Evolutionary conservation across 2,329 filamentous ascomycete genomes (phyloP).

Genomic region (Mollisiaceae sp.): DNA sequence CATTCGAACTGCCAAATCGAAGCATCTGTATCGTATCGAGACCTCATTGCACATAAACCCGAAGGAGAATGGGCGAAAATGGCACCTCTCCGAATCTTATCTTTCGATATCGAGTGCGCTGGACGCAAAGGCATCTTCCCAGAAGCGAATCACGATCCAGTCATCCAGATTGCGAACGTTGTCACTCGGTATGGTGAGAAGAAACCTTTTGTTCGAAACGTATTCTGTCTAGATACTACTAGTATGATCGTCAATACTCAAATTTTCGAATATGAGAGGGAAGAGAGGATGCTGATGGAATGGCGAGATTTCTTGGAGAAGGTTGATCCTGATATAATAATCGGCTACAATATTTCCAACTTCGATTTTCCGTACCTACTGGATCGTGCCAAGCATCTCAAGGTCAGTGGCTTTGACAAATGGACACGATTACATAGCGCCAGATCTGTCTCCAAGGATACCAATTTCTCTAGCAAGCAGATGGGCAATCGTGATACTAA

Average conservation of each 20-base stretch:
- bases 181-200: constrained; percentile 94
- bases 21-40: constrained; percentile 79
- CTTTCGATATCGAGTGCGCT: constrained; percentile 98
- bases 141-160: constrained; percentile 86
- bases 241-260: constrained; percentile 95
- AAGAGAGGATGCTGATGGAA: constrained; percentile 87
- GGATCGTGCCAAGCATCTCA: constrained; percentile 84
- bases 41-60: constrained; percentile 85
- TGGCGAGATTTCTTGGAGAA: constrained; percentile 91
- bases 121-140: constrained; percentile 97
- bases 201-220: constrained; percentile 94
- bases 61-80: constrained; percentile 98
- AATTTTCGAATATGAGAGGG: constrained; percentile 79
- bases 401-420: constrained; percentile 79
- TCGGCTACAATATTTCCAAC: constrained; percentile 98
- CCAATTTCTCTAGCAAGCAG: constrained; percentile 96
- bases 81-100: constrained; percentile 89
- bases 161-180: constrained; percentile 97
- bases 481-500: constrained; percentile 97
- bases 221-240: constrained; percentile 92
- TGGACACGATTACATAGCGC: constrained; percentile 81
- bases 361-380: constrained; percentile 98
- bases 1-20: constrained; percentile 98
- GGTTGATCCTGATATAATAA: constrained; percentile 96
- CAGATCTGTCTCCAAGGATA: constrained; percentile 73